Evolutionary conservation across 179 eudicot genomes (phyloP), one percentile per base, ranked within the genome.

Genomic region (Camellia oleifera): DNA sequence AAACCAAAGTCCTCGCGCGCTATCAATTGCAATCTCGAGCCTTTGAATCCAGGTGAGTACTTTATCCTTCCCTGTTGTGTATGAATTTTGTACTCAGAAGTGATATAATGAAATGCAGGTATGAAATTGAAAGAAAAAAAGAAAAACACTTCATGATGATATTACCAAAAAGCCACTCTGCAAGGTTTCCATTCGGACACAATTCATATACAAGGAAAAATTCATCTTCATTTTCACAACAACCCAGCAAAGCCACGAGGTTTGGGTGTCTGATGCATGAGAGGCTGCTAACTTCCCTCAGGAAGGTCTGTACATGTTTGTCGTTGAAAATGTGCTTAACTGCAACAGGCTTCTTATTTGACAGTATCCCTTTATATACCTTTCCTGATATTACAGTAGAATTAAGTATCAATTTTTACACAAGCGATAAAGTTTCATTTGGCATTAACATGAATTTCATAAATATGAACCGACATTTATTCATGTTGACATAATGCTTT

Each of bases 101-200:
- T 48, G 52, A 48, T 79, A 44, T 3, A 1, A n/a, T 12, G 63
- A 46, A 20, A 4, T 8, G 4, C 23, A 26, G 40, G 5, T 4
- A 5, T 57, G 40, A 26, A 50, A 40, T 8, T 14, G 0, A 17
- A 48, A 60, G 42, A 23, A 56, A 32, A 32, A 32, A 32, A 23
- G 56, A 2, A 8, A 74, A 32, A 73, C 10, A 46, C n/a, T 15
- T 46, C n/a, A 18, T 82, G 4, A 32, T 83, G 76, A 9, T 32
- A 32, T 79, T 88, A 88, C 90, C 88, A 54, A 87, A 89, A 70
- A 89, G 80, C 91, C 91, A 85, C 46, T 89, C 83, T 40, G 90
- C 87, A 63, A 89, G 91, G 65, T 85, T 89, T 40, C 90, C 90
- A 77, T 82, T 82, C 40, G 80, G 82, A 78, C 90, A 89, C 0